Conservation (phyloP, 1,284 basidiomycete genomes). For the Apiotrichum akiyoshidainum region DNA sequence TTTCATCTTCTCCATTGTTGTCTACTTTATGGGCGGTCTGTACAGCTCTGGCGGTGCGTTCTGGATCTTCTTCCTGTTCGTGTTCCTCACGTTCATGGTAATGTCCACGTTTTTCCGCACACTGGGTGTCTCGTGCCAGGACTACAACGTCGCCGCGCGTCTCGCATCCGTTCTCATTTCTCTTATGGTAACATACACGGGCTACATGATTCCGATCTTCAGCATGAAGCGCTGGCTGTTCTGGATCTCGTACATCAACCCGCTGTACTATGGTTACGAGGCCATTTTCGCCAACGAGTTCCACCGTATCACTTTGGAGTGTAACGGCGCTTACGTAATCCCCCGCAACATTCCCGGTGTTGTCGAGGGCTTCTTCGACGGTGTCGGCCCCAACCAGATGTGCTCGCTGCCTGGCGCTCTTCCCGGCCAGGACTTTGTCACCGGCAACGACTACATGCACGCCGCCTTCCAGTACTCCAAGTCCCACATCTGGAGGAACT, state of each 20-base stretch:
- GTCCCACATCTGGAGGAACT: conserved; percentile 49
- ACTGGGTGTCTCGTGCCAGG: conserved; percentile 52
- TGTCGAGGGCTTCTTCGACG: conserved; percentile 58
- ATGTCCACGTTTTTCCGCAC: conserved; percentile 52
- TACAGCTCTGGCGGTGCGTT: conserved; percentile 52
- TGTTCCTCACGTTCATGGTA: conserved; percentile 50
- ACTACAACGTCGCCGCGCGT: conserved; percentile 56
- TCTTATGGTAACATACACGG: conserved; percentile 49
- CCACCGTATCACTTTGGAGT: conserved; percentile 63
- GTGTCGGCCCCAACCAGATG: conserved; percentile 50
- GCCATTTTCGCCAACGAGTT: conserved; percentile 73
- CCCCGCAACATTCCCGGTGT: conserved; percentile 62
- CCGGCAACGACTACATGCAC: conserved; percentile 49
- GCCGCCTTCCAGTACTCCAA: conserved; percentile 44
- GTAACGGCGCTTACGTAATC: conserved; percentile 66
- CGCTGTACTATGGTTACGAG: conserved; percentile 69
- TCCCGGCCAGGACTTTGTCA: conserved; percentile 39
- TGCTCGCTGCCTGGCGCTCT: conserved; percentile 45
- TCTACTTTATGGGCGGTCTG: conserved; percentile 53
- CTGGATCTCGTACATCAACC: conserved; percentile 67
- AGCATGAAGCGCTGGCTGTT: conserved; percentile 84
- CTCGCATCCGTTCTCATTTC: conserved; percentile 55
- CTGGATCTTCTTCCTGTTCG: conserved; percentile 50
- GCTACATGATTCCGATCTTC: conserved; percentile 55
- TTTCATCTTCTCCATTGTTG: conserved; percentile 53